Conservation (phyloP, 2,329 filamentous ascomycete species). For the Pleomassaria siparia region DNA sequence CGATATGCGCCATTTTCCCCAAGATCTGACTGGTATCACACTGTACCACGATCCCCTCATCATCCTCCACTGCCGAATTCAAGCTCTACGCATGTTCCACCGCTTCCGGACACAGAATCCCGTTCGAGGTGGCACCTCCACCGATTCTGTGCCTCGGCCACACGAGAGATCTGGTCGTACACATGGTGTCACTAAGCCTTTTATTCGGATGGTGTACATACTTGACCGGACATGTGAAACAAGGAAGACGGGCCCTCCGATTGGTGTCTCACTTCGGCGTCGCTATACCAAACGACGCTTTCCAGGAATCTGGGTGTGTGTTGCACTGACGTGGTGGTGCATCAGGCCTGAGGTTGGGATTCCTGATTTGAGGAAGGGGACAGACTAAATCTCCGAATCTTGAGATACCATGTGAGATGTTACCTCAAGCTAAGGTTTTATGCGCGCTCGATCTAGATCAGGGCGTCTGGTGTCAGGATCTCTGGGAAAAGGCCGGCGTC, state of each 20-base stretch:
- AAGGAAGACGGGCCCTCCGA: conserved; percentile 23
- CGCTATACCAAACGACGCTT: conserved; percentile 4
- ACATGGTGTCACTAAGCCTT: neutral
- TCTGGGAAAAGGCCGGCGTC: no score
- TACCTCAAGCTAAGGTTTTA: neutral
- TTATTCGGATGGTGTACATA: neutral
- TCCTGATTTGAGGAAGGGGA: neutral
- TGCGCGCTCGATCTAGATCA: neutral
- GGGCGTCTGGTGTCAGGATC: neutral
- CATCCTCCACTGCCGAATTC: neutral
- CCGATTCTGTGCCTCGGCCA: conserved; percentile 18
- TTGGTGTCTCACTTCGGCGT: conserved; percentile 25
- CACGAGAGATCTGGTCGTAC: conserved; percentile 23
- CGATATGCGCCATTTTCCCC: neutral
- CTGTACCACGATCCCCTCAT: conserved; percentile 7
- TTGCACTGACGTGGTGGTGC: conserved; percentile 16
- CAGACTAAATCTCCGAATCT: conserved; percentile 1
- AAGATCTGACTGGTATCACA: conserved; percentile 11
- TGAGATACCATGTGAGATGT: neutral
- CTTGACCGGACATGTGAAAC: conserved; percentile 13
- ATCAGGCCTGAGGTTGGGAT: neutral
- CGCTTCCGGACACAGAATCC: conserved; percentile 15
- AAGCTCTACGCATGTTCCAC: conserved; percentile 24
- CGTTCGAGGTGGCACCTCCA: conserved; percentile 15
- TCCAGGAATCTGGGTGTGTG: conserved; percentile 14